Base-by-base conservation (phyloP, 352 stramenopile genomes). In the Phytophthora lateralis region DNA sequence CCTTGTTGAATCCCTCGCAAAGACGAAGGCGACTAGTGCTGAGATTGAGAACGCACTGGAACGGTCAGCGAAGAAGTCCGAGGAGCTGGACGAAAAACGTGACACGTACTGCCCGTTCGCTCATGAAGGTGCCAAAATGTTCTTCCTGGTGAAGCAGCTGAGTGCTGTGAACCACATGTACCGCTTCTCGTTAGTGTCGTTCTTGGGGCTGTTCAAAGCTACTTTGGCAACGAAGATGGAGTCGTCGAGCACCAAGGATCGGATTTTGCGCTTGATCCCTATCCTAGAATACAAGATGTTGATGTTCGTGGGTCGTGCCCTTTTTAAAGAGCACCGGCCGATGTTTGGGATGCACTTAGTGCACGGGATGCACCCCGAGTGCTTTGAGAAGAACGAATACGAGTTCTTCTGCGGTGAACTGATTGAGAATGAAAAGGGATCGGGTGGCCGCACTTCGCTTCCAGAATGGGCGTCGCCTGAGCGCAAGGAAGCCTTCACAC, bases 271-370 rank as follows among this genome's bases (percentile, higher is more conserved):
- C 0, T 74, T 98, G 3, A 85, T 95, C 2, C 83, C 90, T 6
- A 90, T 96, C 21, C 63, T 98, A 10, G 88, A 98, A 65, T 80
- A 77, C 50, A 94, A 93, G 43, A 68, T 97, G 9, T 76, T 98
- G 48, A 96, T 97, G 75, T 98, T 96, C 46, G 85, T 98, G 6
- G 91, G 91, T 1, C 88, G 95, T 17, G 82, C 88, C 11, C 68
- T 98, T 3, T 97, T 98, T 63, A 98, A 98, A 66, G 90, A 93
- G 43, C 90, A 98, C 47, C 78, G 94, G 0, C 82, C 89, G 0
- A 98, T 98, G 82, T 98, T 98, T 61, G 95, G 90, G 0, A 73
- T 98, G 57, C 95, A 98, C 37, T 57, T 98, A 12, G 90, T 98
- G 20, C 89, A 97, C 42, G 93, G 86, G 1, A 98, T 98, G 89